phyloP scores from a whole-genome alignment of 1,284 basidiomycete genomes.

The Ceratobasidium papillatum region DNA sequence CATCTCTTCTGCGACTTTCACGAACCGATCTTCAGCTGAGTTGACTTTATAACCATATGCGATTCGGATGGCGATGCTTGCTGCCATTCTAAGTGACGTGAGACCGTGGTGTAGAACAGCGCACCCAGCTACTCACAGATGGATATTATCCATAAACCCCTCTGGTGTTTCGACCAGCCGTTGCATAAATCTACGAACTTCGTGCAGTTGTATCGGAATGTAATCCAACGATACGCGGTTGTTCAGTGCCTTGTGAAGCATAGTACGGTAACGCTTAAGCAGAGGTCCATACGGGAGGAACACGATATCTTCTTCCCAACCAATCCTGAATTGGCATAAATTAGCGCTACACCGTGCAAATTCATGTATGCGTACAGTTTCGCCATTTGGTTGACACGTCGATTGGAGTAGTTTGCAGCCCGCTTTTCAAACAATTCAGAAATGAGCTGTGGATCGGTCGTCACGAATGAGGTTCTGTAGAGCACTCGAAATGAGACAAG shows the following conservation, averaged over 20 bases:
- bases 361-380: no score
- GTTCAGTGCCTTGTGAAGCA: conserved; percentile 18
- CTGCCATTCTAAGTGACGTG: conserved; percentile 5
- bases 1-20: background rate
- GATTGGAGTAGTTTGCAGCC: conserved; percentile 9
- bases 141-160: conserved; percentile 9
- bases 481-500: background rate
- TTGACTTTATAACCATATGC: conserved; percentile 18
- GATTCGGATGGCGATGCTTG: conserved; percentile 12
- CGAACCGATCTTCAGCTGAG: conserved; percentile 12
- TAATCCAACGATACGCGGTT: conserved; percentile 25
- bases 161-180: background rate
- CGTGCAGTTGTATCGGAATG: conserved; percentile 5
- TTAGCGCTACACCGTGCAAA: no score
- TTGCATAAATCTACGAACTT: background rate
- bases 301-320: conserved; percentile 1
- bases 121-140: background rate
- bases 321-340: background rate
- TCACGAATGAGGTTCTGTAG: background rate
- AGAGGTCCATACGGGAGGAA: conserved; percentile 2
- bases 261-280: conserved; percentile 20
- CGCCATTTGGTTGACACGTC: background rate
- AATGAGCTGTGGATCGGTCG: background rate
- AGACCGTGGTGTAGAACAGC: background rate
- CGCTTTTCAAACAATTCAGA: background rate